Conservation (phyloP, 2,329 filamentous ascomycete genomes). For the Pseudomassariella vexata region DNA sequence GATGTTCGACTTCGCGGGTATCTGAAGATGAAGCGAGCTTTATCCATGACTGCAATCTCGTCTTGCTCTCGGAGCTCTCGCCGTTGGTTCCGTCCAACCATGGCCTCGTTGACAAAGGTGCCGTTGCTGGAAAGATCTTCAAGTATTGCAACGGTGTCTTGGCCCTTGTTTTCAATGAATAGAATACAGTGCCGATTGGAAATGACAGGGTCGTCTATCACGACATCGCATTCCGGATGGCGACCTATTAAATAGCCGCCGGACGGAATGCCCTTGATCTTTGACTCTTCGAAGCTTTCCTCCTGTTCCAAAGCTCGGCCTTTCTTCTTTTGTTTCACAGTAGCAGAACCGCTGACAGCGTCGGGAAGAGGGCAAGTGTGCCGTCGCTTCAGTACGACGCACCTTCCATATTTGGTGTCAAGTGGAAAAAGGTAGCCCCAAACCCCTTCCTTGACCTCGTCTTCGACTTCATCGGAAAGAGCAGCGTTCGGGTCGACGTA, state of each 20-base stretch:
- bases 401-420: slow-evolving; percentile 64
- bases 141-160: slow-evolving; percentile 64
- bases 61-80: slow-evolving; percentile 85
- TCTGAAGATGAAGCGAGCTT: slow-evolving; percentile 83
- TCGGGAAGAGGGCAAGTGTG: slow-evolving; percentile 60
- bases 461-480: slow-evolving; percentile 75
- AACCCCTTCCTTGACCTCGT: slow-evolving; percentile 78
- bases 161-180: slow-evolving; percentile 55
- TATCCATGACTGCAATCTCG: slow-evolving; percentile 80
- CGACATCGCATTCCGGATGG: slow-evolving; percentile 85
- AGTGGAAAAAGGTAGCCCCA: slow-evolving; percentile 94
- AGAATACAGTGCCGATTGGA: slow-evolving; percentile 80
- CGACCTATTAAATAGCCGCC: slow-evolving; percentile 88
- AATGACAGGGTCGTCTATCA: slow-evolving; percentile 70
- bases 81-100: slow-evolving; percentile 87
- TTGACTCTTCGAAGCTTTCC: slow-evolving; percentile 56
- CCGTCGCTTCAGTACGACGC: slow-evolving; percentile 66
- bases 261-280: slow-evolving; percentile 57
- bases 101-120: slow-evolving; percentile 88
- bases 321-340: slow-evolving; percentile 33
- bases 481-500: slow-evolving; percentile 66
- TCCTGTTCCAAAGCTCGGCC: slow-evolving; percentile 48
- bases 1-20: slow-evolving; percentile 73
- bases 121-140: slow-evolving; percentile 96
- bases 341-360: slow-evolving; percentile 31